A percentile compares a stretch with the other conserved stretches of the same genome.
Conservation (phyloP, 192 early-diverging fungal genomes). For the Mortierella hygrophila region DNA sequence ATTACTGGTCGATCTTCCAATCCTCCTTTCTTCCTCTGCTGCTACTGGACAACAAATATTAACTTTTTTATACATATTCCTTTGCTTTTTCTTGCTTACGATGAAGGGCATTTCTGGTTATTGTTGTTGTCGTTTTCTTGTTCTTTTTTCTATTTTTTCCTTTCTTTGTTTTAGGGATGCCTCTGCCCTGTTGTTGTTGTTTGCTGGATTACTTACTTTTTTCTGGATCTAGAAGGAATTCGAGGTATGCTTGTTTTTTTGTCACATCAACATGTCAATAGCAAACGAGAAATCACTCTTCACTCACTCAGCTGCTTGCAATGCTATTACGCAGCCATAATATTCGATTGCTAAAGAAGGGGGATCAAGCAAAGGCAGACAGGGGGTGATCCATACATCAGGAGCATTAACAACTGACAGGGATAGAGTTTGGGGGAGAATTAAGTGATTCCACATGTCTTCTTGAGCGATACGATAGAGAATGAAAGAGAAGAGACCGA, state of each 20-base stretch:
- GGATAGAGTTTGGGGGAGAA: background rate
- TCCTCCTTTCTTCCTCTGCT: background rate
- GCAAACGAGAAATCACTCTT: background rate
- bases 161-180: background rate
- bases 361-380: background rate
- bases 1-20: background rate
- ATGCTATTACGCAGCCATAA: background rate
- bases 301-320: background rate
- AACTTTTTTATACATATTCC: background rate
- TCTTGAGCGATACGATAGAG: background rate
- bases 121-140: background rate
- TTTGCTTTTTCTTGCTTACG: background rate
- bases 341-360: background rate
- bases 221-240: background rate
- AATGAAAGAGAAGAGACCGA: background rate
- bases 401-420: background rate
- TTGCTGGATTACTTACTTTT: background rate
- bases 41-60: background rate
- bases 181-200: background rate
- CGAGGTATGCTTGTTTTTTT: background rate
- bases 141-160: background rate
- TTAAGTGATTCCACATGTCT: conserved; percentile 9
- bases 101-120: background rate
- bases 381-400: background rate
- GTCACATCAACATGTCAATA: background rate